Evolutionary conservation across 2,329 filamentous ascomycete species (phyloP), one percentile per base, ranked within the genome.

Genomic region (Pleoardoris graminearum): DNA sequence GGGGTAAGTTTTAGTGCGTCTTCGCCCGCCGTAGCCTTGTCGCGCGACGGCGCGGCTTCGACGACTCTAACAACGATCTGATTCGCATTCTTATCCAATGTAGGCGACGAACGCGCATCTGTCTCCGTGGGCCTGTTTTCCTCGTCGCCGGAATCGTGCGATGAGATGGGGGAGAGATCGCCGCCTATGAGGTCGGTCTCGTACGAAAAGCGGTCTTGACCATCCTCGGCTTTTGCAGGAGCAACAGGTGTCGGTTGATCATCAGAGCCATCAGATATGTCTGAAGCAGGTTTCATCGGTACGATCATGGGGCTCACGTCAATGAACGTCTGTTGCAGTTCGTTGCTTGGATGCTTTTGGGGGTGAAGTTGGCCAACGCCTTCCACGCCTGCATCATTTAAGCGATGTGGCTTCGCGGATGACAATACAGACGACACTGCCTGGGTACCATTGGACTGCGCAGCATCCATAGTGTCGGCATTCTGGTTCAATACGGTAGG

Each of bases 81-180:
- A 38, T 29, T 41, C 29, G 27, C 36, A 37, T 5, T 37, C 27
- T 17, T 12, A 7, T 35, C 21, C 2, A 29, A 3, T n/a, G 22
- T 30, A 12, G n/a, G 27, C 39, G 22, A 23, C 12, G 17, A 16
- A 2, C 10, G 33, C 7, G 25, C 17, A 7, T 35, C 54, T 39
- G 44, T 35, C 55, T 53, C 51, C 48, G 50, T 61, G 38, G 53
- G 57, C 47, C 58, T 50, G 32, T 55, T 48, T 43, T 54, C 50
- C n/a, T 58, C 49, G 29, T 59, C 55, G 22, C 45, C 50, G n/a
- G 51, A 11, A 22, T 38, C 42, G 23, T 37, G 51, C 6, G 58
- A 62, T 16, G 67, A 68, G 4, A 65, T 53, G 21, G 65, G 65
- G 43, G 66, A 67, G 7, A 67, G 58, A 37, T 69, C 65, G 22